Conservation (phyloP, 805 yeast species). For the Pichia rugopelliculosa region DNA sequence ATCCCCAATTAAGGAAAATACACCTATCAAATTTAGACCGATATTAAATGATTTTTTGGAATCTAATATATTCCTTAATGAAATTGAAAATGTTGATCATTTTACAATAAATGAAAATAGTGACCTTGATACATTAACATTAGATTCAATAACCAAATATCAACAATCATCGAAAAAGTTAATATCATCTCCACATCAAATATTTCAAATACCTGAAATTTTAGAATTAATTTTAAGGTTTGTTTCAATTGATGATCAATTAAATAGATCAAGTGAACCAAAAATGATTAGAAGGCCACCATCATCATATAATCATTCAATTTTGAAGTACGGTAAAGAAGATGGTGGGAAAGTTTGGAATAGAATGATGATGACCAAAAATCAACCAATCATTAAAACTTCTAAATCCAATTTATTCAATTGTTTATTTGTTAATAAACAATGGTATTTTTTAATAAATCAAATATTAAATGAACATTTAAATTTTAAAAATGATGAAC, state of each 20-base stretch:
- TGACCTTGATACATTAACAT: neutral
- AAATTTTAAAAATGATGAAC: slow-evolving; percentile 42
- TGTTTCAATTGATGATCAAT: slow-evolving; percentile 44
- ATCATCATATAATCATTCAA: slow-evolving; percentile 56
- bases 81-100: neutral
- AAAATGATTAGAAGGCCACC: slow-evolving; percentile 62
- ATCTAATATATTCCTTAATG: slow-evolving; percentile 2
- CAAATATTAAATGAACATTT: slow-evolving; percentile 50
- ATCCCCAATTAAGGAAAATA: neutral
- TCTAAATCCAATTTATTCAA: slow-evolving; percentile 36
- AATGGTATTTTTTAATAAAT: slow-evolving; percentile 53
- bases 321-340: slow-evolving; percentile 42
- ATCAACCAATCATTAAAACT: neutral
- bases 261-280: slow-evolving; percentile 52
- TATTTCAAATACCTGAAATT: slow-evolving; percentile 74
- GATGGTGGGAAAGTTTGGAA: slow-evolving; percentile 37
- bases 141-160: neutral
- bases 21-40: neutral
- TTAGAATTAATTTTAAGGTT: slow-evolving; percentile 49
- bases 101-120: neutral
- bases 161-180: too few species aligned
- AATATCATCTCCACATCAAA: slow-evolving; percentile 20
- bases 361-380: slow-evolving; percentile 11
- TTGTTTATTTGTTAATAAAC: slow-evolving; percentile 61
- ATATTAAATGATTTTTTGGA: neutral